Evolutionary conservation across 164 flowering plant species (phyloP), one percentile per base, ranked within the genome.

Genomic region (Stephania yunnanensis): DNA sequence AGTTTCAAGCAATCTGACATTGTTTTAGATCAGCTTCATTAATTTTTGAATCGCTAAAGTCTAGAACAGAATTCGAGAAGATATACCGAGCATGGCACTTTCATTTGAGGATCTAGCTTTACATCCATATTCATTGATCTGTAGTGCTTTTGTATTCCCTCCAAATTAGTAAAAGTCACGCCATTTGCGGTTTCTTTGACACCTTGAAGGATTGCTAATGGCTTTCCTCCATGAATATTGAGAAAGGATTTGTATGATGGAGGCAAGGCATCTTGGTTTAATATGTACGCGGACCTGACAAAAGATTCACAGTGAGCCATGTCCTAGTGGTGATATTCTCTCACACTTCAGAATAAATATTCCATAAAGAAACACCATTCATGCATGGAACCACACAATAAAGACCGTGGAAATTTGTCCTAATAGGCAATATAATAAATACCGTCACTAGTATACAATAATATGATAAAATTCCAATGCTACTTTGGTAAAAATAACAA

Each of bases 181-280:
- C 92, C 87, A 72, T 77, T 76, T 52, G 92, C 92, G 73, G 92
- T 82, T 13, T 88, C 91, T 87, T 87, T 93, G 68, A 92, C 84
- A 48, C 95, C 97, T 82, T 88, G 87, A 71, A 95, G 79, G 70
- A 95, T 88, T 46, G 70, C 73, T 52, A 78, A 5, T 85, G 87
- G 90, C 81, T 95, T 95, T 75, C 90, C 99, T 79, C 98, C 95
- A 83, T 95, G 99, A 68, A 86, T 92, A 78, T 89, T 91, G 71
- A 95, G 96, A 83, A 95, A 95, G 64, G 97, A 93, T 81, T 86
- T 95, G 76, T 93, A 95, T 52, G 98, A 89, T 76, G 87, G 78
- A 72, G 98, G 92, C 81, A 95, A 84, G 77, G 96, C 92, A 12
- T 92, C 96, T 81, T 89, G 98, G 86, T 86, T 92, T 83, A 95